Evolutionary conservation across 2,329 filamentous ascomycete genomes (phyloP).

Genomic region (Anthostomella pinea): DNA sequence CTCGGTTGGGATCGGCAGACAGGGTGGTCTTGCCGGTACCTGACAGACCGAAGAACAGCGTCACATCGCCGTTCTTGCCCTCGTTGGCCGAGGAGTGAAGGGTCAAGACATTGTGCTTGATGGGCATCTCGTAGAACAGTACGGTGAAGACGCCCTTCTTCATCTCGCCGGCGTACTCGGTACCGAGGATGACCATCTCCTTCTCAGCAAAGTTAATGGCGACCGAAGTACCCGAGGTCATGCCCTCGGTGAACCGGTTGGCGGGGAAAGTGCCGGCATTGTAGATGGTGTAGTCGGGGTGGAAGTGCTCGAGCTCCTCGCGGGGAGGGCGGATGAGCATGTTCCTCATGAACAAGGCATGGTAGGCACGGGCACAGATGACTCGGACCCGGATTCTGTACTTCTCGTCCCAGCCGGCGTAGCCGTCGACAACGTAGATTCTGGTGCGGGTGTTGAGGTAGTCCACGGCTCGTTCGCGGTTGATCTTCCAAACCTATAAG

Average conservation of each 20-base stretch:
- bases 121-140: conserved; percentile 99
- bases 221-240: conserved; percentile 97
- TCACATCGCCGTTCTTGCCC: conserved; percentile 90
- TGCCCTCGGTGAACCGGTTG: conserved; percentile 95
- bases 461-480: conserved; percentile 96
- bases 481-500: conserved; percentile 94
- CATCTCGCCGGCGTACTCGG: conserved; percentile 96
- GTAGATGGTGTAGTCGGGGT: conserved; percentile 99
- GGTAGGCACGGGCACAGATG: conserved; percentile 97
- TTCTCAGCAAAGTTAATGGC: conserved; percentile 99
- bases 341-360: conserved; percentile 99
- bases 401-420: conserved; percentile 96
- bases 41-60: conserved; percentile 98
- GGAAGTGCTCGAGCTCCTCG: conserved; percentile 94
- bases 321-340: conserved; percentile 95
- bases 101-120: conserved; percentile 98
- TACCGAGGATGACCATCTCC: conserved; percentile 99
- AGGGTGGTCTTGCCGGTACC: conserved; percentile 98
- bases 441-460: conserved; percentile 98
- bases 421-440: conserved; percentile 98
- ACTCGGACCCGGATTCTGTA: conserved; percentile 97
- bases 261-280: conserved; percentile 98
- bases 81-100: conserved; percentile 99
- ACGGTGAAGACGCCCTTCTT: conserved; percentile 99
- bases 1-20: conserved; percentile 93